Conservation (phyloP, 495 filamentous ascomycete genomes). For the Podospora australis region DNA sequence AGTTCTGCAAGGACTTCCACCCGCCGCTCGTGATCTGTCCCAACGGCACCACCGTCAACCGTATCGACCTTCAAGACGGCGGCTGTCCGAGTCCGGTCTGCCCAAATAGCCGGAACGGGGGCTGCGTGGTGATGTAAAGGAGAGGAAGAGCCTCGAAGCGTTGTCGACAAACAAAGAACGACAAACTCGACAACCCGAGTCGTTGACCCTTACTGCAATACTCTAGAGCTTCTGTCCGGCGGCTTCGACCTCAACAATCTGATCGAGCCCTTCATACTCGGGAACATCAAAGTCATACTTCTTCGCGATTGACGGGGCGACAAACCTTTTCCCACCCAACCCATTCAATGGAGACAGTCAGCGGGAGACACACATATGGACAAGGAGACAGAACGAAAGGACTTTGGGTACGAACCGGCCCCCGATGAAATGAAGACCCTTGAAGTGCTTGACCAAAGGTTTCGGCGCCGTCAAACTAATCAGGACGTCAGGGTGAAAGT, state of each 20-base stretch:
- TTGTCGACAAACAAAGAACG: conserved; percentile 3
- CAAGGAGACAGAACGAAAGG: background rate
- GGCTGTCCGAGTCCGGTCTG: conserved; percentile 44
- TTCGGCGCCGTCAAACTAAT: conserved; percentile 94
- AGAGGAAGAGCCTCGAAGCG: background rate
- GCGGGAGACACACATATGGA: background rate
- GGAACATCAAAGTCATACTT: conserved; percentile 86
- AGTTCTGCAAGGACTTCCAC: conserved; percentile 41
- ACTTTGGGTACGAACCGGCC: conserved; percentile 48
- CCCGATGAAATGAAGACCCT: conserved; percentile 82
- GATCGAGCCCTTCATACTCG: conserved; percentile 79
- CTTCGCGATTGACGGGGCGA: conserved; percentile 67
- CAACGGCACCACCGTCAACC: conserved; percentile 26
- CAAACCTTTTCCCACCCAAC: conserved; percentile 71
- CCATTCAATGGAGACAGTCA: conserved; percentile 18
- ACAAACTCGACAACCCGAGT: background rate
- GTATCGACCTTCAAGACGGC: conserved; percentile 40
- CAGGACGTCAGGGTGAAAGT: conserved; percentile 69
- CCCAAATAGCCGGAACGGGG: conserved; percentile 42
- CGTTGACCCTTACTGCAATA: background rate
- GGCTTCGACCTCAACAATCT: conserved; percentile 69
- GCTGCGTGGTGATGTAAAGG: conserved; percentile 38
- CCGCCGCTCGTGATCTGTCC: conserved; percentile 39
- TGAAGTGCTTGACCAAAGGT: conserved; percentile 78
- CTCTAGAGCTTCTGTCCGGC: conserved; percentile 54